Evolutionary conservation across 208 protist species (phyloP), one percentile per base, ranked within the genome.

Genomic region (Trypanosoma melophagium): DNA sequence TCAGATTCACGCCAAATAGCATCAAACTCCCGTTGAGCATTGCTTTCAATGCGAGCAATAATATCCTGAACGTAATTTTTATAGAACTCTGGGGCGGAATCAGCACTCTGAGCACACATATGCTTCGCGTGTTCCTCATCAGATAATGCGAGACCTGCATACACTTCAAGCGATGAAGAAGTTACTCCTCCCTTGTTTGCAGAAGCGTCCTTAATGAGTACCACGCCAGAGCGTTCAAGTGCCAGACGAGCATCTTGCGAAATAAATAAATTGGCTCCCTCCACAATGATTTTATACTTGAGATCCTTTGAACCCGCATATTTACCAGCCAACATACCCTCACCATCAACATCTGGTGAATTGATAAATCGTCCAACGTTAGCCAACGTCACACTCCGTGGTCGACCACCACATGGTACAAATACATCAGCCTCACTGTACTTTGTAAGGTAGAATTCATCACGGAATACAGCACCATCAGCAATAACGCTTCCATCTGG

Each of bases 231-330:
- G 49, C 90, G 83, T 84, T 97, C 93, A 4, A 97, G 66, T 19
- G 93, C 89, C n/a, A 95, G 71, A 44, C 96, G 86, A 35, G 95
- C 95, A 60, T 97, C 94, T 71, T 98, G 93, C 13, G 97, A 98
- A 64, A 98, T 91, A 82, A 98, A 99, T 22, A 99, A 78, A 81
- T 99, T 99, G n/a, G 97, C 97, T 42, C 97, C 97, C 72, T 99
- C 97, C 19, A 98, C 89, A 78, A 99, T 98, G 69, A 95, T 91
- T 81, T 95, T 94, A 80, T 93, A 98, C 76, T 91, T 86, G 22
- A 86, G 86, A 59, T 79, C 60, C 51, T 94, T 69, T 17, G 53
- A 64, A 25, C 54, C 19, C 3, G 79, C 75, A 68, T 73, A 80
- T 61, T 83, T 81, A 53, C 83, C 85, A 4, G 62, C 69, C 44